These are phyloP conservation scores for Aechmea fasciata DNA, from an alignment of 176 grass and related monocot species.

Conservation along the genomic window DNA sequence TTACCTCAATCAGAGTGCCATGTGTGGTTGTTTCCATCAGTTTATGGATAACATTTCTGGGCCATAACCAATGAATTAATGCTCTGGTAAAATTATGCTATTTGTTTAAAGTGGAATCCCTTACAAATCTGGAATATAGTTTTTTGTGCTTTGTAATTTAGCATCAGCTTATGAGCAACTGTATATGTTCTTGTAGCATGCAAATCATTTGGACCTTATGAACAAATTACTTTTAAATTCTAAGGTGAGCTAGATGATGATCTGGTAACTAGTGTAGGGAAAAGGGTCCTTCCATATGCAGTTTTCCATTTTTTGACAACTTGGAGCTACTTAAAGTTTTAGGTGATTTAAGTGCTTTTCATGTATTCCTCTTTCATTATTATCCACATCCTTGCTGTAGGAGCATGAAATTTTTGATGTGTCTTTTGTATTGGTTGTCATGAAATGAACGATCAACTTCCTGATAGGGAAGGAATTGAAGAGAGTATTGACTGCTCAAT, in stretches of 20 bases:
- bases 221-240: too few relatives aligned
- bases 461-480: background rate
- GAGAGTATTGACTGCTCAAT: conserved; percentile 1
- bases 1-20: background rate
- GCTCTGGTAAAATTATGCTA: background rate
- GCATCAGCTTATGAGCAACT: background rate
- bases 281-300: background rate
- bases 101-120: background rate
- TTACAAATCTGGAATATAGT: background rate
- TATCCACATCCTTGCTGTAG: background rate
- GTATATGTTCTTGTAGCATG: background rate
- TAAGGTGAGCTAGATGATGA: too few relatives aligned
- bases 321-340: background rate
- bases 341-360: background rate
- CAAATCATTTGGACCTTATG: too few relatives aligned
- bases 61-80: background rate
- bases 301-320: background rate
- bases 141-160: background rate
- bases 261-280: too few relatives aligned
- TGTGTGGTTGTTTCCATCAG: too few relatives aligned
- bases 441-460: background rate
- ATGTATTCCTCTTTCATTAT: conserved; percentile 1
- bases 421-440: background rate
- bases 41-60: background rate
- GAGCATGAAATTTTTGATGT: background rate